phyloP scores from a whole-genome alignment of 2,329 filamentous ascomycete genomes.

The Hypoxylon sp. region DNA sequence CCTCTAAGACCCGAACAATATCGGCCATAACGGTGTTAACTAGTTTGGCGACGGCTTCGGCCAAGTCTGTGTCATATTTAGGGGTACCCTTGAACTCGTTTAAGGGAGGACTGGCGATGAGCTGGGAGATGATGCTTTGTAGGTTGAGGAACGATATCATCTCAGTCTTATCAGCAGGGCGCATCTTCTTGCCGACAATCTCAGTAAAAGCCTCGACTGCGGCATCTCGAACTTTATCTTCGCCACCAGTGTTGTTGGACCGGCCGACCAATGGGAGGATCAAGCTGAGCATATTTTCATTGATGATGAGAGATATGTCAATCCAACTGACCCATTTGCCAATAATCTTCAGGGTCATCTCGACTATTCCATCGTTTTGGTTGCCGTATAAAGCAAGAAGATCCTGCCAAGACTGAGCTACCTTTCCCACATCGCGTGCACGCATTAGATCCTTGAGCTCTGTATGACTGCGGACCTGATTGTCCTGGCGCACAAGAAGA shows the following conservation, averaged over 20 bases:
- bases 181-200: conserved; percentile 99
- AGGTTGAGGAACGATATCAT: conserved; percentile 94
- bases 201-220: conserved; percentile 96
- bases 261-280: conserved; percentile 91
- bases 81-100: conserved; percentile 83
- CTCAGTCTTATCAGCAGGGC: conserved; percentile 90
- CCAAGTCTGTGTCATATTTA: conserved; percentile 94
- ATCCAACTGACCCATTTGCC: conserved; percentile 99
- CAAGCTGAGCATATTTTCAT: conserved; percentile 86
- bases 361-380: conserved; percentile 79
- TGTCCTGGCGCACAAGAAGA: conserved; percentile 81
- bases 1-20: conserved; percentile 88
- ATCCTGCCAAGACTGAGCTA: conserved; percentile 92
- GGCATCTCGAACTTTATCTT: conserved; percentile 88
- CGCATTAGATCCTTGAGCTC: conserved; percentile 93
- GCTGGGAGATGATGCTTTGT: conserved; percentile 85
- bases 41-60: conserved; percentile 93
- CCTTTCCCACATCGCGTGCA: conserved; percentile 87
- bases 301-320: conserved; percentile 93
- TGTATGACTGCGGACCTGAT: conserved; percentile 87
- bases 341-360: conserved; percentile 91
- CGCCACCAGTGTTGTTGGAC: conserved; percentile 70
- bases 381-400: conserved; percentile 84
- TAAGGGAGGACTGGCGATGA: conserved; percentile 86
- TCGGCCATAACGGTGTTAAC: conserved; percentile 92